Evolutionary conservation across 371 early-diverging fungal species (phyloP).

Genomic region (Lichtheimia hyalospora): DNA sequence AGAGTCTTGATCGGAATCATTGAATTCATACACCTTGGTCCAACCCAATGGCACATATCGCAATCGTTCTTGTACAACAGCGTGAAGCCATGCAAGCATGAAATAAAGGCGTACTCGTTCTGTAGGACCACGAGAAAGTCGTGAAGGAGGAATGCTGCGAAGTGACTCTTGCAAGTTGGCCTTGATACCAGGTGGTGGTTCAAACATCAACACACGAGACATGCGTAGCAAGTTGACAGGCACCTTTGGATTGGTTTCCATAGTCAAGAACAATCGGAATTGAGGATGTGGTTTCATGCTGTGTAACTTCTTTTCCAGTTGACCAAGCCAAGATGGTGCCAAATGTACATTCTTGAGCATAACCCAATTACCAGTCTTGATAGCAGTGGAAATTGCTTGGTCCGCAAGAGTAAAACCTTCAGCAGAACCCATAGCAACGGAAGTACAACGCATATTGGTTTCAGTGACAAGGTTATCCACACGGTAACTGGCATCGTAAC

Average conservation of each 20-base stretch:
- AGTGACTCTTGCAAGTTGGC: slow-evolving; percentile 91
- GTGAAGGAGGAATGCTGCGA: slow-evolving; percentile 60
- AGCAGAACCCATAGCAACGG: slow-evolving; percentile 97
- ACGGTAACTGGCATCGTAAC: slow-evolving; percentile 94
- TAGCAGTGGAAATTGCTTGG: slow-evolving; percentile 82
- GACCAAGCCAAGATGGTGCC: slow-evolving; percentile 91
- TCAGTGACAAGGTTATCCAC: slow-evolving; percentile 90
- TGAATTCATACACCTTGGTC: slow-evolving; percentile 97
- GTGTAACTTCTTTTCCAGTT: slow-evolving; percentile 93
- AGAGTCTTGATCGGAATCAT: slow-evolving; percentile 95
- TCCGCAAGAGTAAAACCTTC: slow-evolving; percentile 95
- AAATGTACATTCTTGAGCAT: slow-evolving; percentile 97
- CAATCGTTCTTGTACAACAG: slow-evolving; percentile 91
- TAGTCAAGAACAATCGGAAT: slow-evolving; percentile 96
- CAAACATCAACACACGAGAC: slow-evolving; percentile 93
- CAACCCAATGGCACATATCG: slow-evolving; percentile 97
- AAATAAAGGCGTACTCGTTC: slow-evolving; percentile 93
- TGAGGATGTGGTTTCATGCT: slow-evolving; percentile 78
- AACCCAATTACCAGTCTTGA: slow-evolving; percentile 92
- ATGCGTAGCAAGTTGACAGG: slow-evolving; percentile 89
- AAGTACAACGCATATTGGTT: slow-evolving; percentile 57
- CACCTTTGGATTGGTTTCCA: slow-evolving; percentile 97
- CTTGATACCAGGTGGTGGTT: slow-evolving; percentile 95
- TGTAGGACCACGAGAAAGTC: slow-evolving; percentile 70
- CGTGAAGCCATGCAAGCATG: slow-evolving; percentile 95